phyloP scores from a whole-genome alignment of 2,329 filamentous ascomycete genomes.

The Zarea fungicola region DNA sequence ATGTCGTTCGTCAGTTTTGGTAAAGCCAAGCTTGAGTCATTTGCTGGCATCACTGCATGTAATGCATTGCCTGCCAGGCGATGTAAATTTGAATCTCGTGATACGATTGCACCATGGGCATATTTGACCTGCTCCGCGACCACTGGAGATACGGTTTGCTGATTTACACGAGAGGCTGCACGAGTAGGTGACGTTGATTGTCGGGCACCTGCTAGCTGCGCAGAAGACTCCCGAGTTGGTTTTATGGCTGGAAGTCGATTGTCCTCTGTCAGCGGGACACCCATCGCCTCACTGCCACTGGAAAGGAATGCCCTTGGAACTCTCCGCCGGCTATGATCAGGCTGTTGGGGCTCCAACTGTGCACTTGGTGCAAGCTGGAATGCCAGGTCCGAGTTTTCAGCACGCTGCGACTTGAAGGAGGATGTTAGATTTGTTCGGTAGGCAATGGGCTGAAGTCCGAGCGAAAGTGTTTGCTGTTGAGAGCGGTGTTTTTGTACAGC shows the following conservation, averaged over 20 bases:
- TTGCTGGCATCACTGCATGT: slow-evolving; percentile 21
- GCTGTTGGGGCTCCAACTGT: background rate
- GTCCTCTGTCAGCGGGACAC: background rate
- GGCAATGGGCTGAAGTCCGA: background rate
- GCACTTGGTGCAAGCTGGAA: background rate
- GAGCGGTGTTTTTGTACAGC: slow-evolving; percentile 9
- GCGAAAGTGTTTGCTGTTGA: slow-evolving; percentile 1
- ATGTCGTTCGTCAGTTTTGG: slow-evolving; percentile 8
- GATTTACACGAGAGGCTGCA: background rate
- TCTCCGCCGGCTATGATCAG: background rate
- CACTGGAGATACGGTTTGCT: background rate
- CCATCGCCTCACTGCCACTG: slow-evolving; percentile 2
- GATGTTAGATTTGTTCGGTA: background rate
- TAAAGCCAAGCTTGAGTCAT: slow-evolving; percentile 11
- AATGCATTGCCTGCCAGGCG: slow-evolving; percentile 29
- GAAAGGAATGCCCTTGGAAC: slow-evolving; percentile 7
- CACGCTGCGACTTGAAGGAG: background rate
- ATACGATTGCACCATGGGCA: background rate
- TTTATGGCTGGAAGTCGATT: slow-evolving; percentile 2
- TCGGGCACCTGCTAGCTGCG: background rate
- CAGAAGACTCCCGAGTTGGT: background rate
- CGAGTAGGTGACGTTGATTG: background rate
- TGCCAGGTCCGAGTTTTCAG: background rate
- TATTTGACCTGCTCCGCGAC: background rate
- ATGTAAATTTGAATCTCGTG: slow-evolving; percentile 21